These are phyloP conservation scores for Naegleria fowleri DNA, from an alignment of 208 protist species.

Conservation along the genomic window DNA sequence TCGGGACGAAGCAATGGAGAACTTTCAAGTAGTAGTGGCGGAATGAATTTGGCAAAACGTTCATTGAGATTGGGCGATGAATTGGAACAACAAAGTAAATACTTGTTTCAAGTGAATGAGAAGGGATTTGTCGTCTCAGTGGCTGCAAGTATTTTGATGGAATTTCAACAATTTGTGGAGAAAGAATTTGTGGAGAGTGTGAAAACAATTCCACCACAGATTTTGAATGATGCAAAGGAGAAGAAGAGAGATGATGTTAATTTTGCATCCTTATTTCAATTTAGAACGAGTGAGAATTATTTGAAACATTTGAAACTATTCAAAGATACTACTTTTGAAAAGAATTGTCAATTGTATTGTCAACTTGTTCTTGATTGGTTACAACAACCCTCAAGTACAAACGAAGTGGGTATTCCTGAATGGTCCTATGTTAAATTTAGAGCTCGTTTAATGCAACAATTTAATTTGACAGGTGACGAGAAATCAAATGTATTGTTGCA, in stretches of 20 bases:
- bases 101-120: not conserved
- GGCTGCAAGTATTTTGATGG: not conserved
- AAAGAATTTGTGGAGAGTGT: not conserved
- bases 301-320: not conserved
- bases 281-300: not conserved
- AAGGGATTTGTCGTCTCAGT: not conserved
- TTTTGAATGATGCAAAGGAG: not conserved
- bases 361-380: not conserved
- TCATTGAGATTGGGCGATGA: not conserved
- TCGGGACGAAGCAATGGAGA: no score
- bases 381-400: not conserved
- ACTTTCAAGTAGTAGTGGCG: not conserved
- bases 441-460: not conserved
- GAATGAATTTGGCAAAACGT: not conserved
- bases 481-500: not conserved
- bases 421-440: not conserved
- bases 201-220: not conserved
- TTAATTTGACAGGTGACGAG: not conserved
- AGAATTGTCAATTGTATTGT: not conserved
- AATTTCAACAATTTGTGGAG: not conserved
- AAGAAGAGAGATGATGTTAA: not conserved
- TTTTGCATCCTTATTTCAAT: not conserved
- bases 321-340: not conserved
- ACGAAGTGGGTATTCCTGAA: not conserved
- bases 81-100: not conserved